phyloP scores from a whole-genome alignment of 305 asterid genomes.

The Fraxinus dipetala region DNA sequence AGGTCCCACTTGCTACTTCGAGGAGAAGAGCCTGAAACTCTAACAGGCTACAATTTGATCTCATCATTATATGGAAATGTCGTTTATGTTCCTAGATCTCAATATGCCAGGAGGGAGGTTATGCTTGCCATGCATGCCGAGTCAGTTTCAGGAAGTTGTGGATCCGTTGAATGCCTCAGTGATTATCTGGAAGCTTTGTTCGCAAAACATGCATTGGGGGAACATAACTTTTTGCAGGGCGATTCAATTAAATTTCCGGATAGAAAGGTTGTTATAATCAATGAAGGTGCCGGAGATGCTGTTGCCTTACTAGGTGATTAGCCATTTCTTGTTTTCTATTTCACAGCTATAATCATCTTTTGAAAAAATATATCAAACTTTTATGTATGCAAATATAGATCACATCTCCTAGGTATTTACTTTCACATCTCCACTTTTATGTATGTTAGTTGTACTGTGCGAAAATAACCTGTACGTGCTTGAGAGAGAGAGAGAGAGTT shows the following conservation, averaged over 20 bases:
- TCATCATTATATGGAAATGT: slow-evolving; percentile 75
- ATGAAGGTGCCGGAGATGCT: slow-evolving; percentile 89
- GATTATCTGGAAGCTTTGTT: slow-evolving; percentile 41
- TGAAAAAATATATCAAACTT: not conserved
- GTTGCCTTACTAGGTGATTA: slow-evolving; percentile 64
- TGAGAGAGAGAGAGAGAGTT: not conserved
- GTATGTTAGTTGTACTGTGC: not conserved
- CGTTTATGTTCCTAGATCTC: slow-evolving; percentile 66
- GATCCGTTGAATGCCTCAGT: slow-evolving; percentile 44
- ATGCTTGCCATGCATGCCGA: slow-evolving; percentile 72
- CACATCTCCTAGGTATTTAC: not conserved
- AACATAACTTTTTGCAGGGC: slow-evolving; percentile 11
- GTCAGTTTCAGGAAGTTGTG: slow-evolving; percentile 43
- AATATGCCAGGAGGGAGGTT: slow-evolving; percentile 71
- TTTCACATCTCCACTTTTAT: not conserved
- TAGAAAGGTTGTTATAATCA: slow-evolving; percentile 57
- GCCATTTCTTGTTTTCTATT: not conserved
- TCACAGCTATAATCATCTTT: not conserved
- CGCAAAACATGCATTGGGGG: slow-evolving; percentile 16
- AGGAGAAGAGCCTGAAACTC: slow-evolving; percentile 85
- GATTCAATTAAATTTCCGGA: slow-evolving; percentile 21
- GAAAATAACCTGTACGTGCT: not conserved
- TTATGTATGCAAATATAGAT: not conserved
- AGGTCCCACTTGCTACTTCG: slow-evolving; percentile 85
- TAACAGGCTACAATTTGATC: slow-evolving; percentile 79